These are phyloP conservation scores for Mucor irregularis DNA, from an alignment of 371 early-diverging fungal species.

Conservation along the genomic window DNA sequence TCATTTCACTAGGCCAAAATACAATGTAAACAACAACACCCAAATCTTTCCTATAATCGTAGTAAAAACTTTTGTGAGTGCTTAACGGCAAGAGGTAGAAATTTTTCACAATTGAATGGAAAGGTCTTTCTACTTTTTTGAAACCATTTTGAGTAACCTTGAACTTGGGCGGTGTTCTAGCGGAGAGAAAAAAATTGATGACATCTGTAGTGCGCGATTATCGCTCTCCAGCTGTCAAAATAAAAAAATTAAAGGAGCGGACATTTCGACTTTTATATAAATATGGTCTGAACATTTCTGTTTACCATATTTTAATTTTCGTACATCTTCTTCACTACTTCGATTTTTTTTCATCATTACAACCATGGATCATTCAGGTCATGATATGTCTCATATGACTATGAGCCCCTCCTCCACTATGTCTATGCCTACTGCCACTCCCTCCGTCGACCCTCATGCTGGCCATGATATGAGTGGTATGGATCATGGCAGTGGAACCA, in stretches of 20 bases:
- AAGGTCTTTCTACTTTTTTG: too few relatives aligned
- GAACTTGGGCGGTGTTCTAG: neutral
- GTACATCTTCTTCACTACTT: neutral
- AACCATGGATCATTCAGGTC: conserved; percentile 23
- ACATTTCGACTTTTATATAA: neutral
- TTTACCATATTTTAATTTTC: neutral
- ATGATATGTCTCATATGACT: conserved; percentile 18
- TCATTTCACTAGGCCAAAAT: too few relatives aligned
- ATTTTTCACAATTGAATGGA: too few relatives aligned
- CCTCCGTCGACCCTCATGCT: neutral
- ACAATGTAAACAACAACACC: too few relatives aligned
- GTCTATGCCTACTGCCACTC: conserved; percentile 5
- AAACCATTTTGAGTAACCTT: neutral
- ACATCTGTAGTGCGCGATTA: conserved; percentile 28
- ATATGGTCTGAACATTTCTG: conserved; percentile 5
- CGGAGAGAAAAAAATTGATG: conserved; percentile 11
- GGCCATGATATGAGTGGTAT: conserved; percentile 7
- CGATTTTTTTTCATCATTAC: neutral
- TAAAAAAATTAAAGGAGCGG: neutral
- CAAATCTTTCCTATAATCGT: too few relatives aligned
- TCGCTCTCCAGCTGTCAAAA: conserved; percentile 25
- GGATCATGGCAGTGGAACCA: conserved; percentile 1
- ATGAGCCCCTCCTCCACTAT: conserved; percentile 2
- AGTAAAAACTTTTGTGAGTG: too few relatives aligned
- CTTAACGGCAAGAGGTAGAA: too few relatives aligned